Percentiles rank a stretch among this genome's conserved stretches.
Conservation (phyloP, 805 yeast species). For the Metschnikowia proteae region DNA sequence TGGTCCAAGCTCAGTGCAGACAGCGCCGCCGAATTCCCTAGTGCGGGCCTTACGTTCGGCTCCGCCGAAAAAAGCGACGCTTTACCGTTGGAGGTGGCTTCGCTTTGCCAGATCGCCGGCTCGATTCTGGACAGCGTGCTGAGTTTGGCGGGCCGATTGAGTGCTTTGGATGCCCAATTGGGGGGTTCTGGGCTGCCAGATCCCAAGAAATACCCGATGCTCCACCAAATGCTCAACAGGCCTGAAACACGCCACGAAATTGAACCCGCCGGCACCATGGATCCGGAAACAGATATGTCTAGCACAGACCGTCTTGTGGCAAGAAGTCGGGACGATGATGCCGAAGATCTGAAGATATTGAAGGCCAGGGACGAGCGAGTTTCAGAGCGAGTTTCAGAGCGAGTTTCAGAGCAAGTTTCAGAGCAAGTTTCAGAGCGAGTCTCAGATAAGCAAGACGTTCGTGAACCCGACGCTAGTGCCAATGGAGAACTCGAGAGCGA, state of each 20-base stretch:
- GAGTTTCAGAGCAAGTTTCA: background rate
- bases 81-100: background rate
- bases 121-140: background rate
- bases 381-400: background rate
- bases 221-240: background rate
- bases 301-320: no score
- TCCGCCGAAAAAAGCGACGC: background rate
- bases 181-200: conserved; percentile 10
- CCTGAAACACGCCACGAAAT: background rate
- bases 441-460: no score
- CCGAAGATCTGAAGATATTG: no score
- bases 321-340: no score
- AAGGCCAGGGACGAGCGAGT: no score
- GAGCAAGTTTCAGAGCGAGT: background rate
- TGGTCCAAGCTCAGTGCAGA: background rate
- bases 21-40: background rate
- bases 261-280: background rate
- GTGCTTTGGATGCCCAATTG: conserved; percentile 3
- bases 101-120: background rate
- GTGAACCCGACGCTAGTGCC: no score
- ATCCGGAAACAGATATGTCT: no score
- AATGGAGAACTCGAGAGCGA: background rate
- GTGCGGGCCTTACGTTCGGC: background rate
- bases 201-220: conserved; percentile 8
- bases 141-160: conserved; percentile 6